Evolutionary conservation across 345 rosid genomes (phyloP).

Genomic region (Laguncularia racemosa): DNA sequence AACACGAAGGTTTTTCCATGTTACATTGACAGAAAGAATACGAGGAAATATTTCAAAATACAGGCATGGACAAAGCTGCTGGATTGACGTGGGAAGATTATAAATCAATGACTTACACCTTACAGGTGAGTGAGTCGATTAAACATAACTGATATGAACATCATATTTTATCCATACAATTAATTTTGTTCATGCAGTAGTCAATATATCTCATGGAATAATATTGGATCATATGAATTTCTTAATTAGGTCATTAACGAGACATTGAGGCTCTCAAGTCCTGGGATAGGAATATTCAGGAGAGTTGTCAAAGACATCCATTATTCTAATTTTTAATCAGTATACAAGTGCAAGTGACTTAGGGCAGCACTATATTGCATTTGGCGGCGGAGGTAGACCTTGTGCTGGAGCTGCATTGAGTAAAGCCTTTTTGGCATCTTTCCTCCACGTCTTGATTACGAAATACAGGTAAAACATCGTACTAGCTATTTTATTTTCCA

Average conservation of each 20-base stretch:
- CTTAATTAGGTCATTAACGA: constrained; percentile 32
- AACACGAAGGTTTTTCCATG: too few species aligned
- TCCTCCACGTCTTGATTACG: constrained; percentile 26
- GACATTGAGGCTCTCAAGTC: constrained; percentile 30
- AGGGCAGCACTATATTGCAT: constrained; percentile 35
- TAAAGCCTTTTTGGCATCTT: constrained; percentile 27
- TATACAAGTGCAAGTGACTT: constrained; percentile 17
- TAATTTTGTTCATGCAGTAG: neutral
- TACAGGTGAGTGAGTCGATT: neutral
- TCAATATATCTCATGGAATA: too few species aligned
- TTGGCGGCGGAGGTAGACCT: constrained; percentile 41
- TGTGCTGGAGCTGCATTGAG: constrained; percentile 38
- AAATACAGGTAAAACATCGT: constrained; percentile 20
- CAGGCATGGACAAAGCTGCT: neutral
- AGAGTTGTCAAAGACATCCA: constrained; percentile 22
- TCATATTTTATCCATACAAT: too few species aligned
- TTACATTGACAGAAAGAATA: constrained; percentile 18
- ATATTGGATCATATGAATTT: too few species aligned
- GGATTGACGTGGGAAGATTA: neutral
- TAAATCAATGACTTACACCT: neutral
- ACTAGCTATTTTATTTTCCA: too few species aligned
- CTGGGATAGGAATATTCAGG: constrained; percentile 21
- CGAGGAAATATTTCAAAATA: constrained; percentile 15
- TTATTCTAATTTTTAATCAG: neutral
- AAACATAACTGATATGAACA: neutral